Conservation (phyloP, 139 green algal genomes). For the Chlamydomonas sp. region DNA sequence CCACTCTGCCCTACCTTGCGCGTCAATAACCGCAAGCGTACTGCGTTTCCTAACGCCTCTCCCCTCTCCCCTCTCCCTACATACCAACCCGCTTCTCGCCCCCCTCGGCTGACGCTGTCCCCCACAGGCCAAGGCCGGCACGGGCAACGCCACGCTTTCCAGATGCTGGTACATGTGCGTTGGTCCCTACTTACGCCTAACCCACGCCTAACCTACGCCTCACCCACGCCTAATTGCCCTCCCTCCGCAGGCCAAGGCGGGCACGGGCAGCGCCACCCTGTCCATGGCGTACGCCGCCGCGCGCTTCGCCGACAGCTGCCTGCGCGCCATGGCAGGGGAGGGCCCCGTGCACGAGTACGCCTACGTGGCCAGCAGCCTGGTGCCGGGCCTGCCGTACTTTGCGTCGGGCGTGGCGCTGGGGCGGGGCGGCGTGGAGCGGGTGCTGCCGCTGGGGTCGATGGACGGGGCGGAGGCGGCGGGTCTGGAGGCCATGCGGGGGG, state of each 20-base stretch:
- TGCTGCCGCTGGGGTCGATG: slow-evolving; percentile 79
- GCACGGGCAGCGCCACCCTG: slow-evolving; percentile 89
- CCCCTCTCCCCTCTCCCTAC: neutral
- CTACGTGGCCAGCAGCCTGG: slow-evolving; percentile 47
- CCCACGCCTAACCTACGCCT: too few relatives aligned
- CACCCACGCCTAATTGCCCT: too few relatives aligned
- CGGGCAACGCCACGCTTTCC: slow-evolving; percentile 92
- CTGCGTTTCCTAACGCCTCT: neutral
- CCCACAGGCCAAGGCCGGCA: slow-evolving; percentile 51
- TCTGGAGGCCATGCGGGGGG: slow-evolving; percentile 75
- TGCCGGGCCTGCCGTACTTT: slow-evolving; percentile 57
- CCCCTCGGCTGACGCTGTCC: neutral
- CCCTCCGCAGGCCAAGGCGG: slow-evolving; percentile 48
- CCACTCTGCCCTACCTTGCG: too few relatives aligned
- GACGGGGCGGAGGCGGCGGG: slow-evolving; percentile 72
- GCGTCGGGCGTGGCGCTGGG: slow-evolving; percentile 74
- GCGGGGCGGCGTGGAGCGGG: slow-evolving; percentile 79
- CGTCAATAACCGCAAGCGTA: neutral
- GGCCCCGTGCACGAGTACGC: slow-evolving; percentile 84
- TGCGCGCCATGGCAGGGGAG: slow-evolving; percentile 81
- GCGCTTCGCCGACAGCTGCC: slow-evolving; percentile 76
- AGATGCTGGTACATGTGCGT: slow-evolving; percentile 39
- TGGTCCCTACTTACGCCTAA: too few relatives aligned
- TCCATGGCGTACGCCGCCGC: slow-evolving; percentile 96
- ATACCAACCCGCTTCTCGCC: neutral